Percentiles rank a stretch among this genome's conserved stretches.
These are phyloP conservation scores for Albatrellus sp. DNA, from an alignment of 1,284 basidiomycete species.

Conservation along the genomic window DNA sequence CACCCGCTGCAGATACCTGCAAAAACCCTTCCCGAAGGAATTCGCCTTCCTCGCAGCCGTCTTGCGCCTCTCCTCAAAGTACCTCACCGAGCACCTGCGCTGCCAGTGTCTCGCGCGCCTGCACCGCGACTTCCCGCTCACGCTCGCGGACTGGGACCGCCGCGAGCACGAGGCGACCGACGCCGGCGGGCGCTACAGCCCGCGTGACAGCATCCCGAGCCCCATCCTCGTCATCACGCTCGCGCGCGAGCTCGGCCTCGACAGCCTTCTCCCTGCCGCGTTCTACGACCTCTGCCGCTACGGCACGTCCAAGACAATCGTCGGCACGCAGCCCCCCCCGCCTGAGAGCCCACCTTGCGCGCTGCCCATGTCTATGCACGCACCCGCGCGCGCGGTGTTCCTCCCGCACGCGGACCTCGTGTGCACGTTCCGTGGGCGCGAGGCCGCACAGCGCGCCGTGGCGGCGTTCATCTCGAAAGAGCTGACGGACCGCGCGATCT, in stretches of 20 bases:
- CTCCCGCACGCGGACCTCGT: slow-evolving; percentile 36
- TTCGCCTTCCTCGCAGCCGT: slow-evolving; percentile 46
- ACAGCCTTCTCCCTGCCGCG: slow-evolving; percentile 45
- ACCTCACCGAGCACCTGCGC: slow-evolving; percentile 49
- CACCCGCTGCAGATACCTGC: slow-evolving; percentile 22
- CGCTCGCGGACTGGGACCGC: slow-evolving; percentile 50
- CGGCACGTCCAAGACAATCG: slow-evolving; percentile 52
- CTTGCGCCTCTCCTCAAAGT: slow-evolving; percentile 57
- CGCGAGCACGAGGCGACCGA: slow-evolving; percentile 39
- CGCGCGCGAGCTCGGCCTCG: slow-evolving; percentile 46
- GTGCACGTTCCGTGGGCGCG: slow-evolving; percentile 46
- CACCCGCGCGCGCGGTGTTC: slow-evolving; percentile 9
- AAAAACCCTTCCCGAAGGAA: slow-evolving; percentile 23
- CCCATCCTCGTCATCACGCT: slow-evolving; percentile 54
- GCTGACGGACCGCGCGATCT: slow-evolving; percentile 34
- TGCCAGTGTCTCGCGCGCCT: slow-evolving; percentile 43
- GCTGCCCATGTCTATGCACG: slow-evolving; percentile 4
- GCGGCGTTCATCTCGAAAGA: slow-evolving; percentile 47
- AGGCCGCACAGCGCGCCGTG: slow-evolving; percentile 46
- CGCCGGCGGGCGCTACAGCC: slow-evolving; percentile 29
- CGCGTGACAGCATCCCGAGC: slow-evolving; percentile 37
- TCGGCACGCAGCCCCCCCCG: slow-evolving; percentile 25
- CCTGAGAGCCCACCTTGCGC: slow-evolving; percentile 6
- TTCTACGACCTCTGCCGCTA: slow-evolving; percentile 65
- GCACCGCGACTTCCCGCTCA: slow-evolving; percentile 47